phyloP scores from a whole-genome alignment of 2,329 filamentous ascomycete species.

The Neofusicoccum sp. region DNA sequence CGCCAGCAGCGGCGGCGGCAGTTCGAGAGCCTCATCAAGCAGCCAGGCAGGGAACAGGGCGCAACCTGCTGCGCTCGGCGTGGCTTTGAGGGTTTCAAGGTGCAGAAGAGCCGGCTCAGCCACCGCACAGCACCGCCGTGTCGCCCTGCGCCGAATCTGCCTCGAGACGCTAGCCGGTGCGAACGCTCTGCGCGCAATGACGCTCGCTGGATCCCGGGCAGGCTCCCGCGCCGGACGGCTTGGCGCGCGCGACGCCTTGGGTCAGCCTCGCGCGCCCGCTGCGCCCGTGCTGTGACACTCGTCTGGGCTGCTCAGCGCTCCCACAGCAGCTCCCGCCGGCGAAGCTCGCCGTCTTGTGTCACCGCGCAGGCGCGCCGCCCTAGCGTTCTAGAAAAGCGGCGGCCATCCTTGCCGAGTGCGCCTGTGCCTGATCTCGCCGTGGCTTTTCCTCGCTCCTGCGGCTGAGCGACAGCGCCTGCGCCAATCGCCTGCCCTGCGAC shows the following conservation, averaged over 20 bases:
- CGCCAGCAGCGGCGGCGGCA: neutral
- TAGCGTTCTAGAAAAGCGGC: constrained; percentile 13
- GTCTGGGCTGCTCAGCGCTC: neutral
- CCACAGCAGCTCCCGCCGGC: neutral
- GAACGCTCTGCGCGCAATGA: neutral
- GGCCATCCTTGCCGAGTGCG: constrained; percentile 10
- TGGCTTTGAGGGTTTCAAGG: constrained; percentile 15
- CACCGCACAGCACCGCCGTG: constrained; percentile 1
- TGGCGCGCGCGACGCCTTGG: constrained; percentile 4
- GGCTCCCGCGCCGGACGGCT: neutral
- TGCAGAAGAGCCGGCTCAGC: constrained; percentile 1
- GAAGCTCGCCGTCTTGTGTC: neutral
- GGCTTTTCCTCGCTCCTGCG: constrained; percentile 2
- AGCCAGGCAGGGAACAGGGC: neutral
- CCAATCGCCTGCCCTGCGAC: neutral
- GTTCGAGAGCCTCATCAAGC: constrained; percentile 12
- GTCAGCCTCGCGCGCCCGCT: constrained; percentile 13
- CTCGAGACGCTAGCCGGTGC: neutral
- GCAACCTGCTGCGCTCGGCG: constrained; percentile 3
- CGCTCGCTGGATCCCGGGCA: constrained; percentile 10
- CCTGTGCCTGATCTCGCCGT: constrained; percentile 9
- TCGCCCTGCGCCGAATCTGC: neutral
- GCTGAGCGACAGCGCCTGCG: constrained; percentile 4
- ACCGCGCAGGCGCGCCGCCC: neutral
- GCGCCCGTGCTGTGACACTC: constrained; percentile 16